Conservation (phyloP, 805 yeast species). For the Blastobotrys chiropterorum region DNA sequence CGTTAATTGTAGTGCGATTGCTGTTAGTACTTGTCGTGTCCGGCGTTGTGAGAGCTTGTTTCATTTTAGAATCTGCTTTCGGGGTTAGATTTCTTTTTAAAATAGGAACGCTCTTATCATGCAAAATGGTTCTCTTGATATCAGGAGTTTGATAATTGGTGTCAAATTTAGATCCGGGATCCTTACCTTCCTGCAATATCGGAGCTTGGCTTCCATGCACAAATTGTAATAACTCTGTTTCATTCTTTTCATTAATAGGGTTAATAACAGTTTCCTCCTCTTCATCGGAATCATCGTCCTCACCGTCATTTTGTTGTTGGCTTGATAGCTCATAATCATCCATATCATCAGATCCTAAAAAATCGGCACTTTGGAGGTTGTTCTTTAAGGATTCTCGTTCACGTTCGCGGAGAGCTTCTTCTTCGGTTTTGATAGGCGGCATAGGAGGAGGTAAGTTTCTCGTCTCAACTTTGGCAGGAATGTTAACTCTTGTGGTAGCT, state of each 20-base stretch:
- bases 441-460: background rate
- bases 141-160: background rate
- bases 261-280: background rate
- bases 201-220: slow-evolving; percentile 5
- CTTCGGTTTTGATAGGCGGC: background rate
- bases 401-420: background rate
- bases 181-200: background rate
- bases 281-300: background rate
- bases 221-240: slow-evolving; percentile 1
- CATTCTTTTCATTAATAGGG: slow-evolving; percentile 2
- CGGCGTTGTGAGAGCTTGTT: background rate
- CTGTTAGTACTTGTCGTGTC: background rate
- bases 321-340: background rate
- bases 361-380: background rate
- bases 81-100: background rate
- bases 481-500: background rate
- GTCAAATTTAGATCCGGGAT: slow-evolving; percentile 4
- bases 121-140: slow-evolving; percentile 5
- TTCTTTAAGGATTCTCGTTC: background rate
- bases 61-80: background rate
- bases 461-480: background rate
- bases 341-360: background rate
- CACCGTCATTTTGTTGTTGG: background rate
- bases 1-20: background rate
- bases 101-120: slow-evolving; percentile 3